Evolutionary conservation across 768 basidiomycete species (phyloP).

Genomic region (Lactarius sanguifluus): DNA sequence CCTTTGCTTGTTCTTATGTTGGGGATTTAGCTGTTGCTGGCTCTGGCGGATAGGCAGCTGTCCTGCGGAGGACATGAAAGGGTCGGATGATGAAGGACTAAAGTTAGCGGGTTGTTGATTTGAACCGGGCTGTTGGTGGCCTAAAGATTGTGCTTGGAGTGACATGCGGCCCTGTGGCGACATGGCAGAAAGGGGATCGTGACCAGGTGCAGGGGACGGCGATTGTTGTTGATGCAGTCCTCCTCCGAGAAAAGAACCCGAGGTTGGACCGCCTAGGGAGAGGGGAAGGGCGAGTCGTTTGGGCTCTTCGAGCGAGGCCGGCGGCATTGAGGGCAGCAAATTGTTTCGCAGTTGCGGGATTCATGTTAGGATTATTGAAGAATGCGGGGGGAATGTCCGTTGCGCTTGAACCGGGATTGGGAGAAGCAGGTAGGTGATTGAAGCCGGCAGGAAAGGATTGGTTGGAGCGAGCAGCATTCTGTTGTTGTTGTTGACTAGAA

Average conservation of each 20-base stretch:
- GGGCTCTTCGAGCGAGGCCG: conserved; percentile 56
- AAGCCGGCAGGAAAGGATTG: conserved; percentile 21
- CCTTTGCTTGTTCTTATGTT: conserved; percentile 54
- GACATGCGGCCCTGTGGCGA: conserved; percentile 28
- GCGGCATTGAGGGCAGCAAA: conserved; percentile 74
- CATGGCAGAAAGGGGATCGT: conserved; percentile 33
- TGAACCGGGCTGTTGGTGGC: conserved; percentile 38
- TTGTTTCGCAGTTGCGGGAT: conserved; percentile 73
- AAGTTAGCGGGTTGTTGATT: conserved; percentile 23
- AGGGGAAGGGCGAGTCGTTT: conserved; percentile 37
- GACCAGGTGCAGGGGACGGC: conserved; percentile 30
- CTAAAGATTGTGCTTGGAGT: conserved; percentile 39
- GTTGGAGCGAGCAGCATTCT: conserved; percentile 18
- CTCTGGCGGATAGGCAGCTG: conserved; percentile 37
- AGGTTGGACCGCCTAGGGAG: conserved; percentile 58
- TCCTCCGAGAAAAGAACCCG: conserved; percentile 64
- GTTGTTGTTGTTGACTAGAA: conserved; percentile 23
- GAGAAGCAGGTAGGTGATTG: conserved; percentile 23
- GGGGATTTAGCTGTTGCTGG: conserved; percentile 36
- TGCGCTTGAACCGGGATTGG: conserved; percentile 20
- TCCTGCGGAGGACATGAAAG: conserved; percentile 36
- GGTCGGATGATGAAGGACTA: conserved; percentile 24
- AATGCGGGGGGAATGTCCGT: conserved; percentile 16
- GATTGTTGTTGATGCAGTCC: conserved; percentile 35
- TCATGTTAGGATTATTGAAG: conserved; percentile 41